Base-by-base conservation (phyloP, 805 yeast genomes). In the Ogataea nakhonphanomensis region DNA sequence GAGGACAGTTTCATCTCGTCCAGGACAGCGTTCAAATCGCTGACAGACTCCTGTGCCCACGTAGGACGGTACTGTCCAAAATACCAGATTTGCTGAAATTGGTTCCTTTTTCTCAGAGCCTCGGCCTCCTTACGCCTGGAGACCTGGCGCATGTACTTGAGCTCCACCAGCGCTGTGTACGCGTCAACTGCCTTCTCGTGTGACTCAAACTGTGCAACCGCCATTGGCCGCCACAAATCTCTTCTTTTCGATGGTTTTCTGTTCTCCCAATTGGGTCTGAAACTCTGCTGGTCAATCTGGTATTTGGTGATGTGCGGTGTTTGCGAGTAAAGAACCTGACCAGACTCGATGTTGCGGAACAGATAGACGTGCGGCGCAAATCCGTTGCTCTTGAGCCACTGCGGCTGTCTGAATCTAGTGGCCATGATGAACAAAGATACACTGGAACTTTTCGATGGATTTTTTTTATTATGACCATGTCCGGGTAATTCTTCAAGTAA, bases 161-260 rank as follows among this genome's bases (percentile, higher is more conserved):
- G 73, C 54, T 83, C 78, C 5, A 85, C 81, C 41, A 90, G 69
- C 20, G 82, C 84, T 45, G 81, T 76, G 64, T 81, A 88, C 7
- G 93, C 83, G 30, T 80, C 78, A 11, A 78, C 76, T 2, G 95
- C 86, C 30, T 71, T 64, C 35, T 79, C 81, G 57, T 81, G 78
- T 37, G 62, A 62, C 28, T 70, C 69, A 49, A 84, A 76, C 47
- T 77, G 78, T 1, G 86, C 89, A 30, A 89, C 93, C 32, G 93
- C 86, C 86, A 91, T 77, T 38, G 90, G 74, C 53, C 91, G 73
- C 97, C 97, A 90, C 36, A 89, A 70, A 62, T 90, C 98, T 53
- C 81, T 74, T 66, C 98, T 79, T 52, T 79, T 70, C 27, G 77
- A 68, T 4, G 97, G 97, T 53, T 74, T 76, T 55, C 84, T 73